Percentiles rank a stretch among this genome's conserved stretches.
Evolutionary conservation across 1,284 basidiomycete species (phyloP).

Genomic region (Amylostereum areolatum): DNA sequence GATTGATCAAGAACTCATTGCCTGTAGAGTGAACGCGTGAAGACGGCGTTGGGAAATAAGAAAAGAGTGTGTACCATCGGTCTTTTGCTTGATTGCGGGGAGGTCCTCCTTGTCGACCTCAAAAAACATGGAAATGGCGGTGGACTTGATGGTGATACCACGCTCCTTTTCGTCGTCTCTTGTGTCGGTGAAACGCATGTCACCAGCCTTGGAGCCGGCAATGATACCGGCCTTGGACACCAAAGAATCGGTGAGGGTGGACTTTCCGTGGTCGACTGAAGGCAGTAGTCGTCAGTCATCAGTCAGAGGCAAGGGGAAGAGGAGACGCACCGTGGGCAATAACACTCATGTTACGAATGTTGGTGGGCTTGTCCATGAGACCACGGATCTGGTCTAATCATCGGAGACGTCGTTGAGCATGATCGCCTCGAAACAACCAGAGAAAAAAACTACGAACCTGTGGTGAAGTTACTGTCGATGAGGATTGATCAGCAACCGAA

Average conservation of each 20-base stretch:
- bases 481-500: slow-evolving; percentile 28
- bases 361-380: slow-evolving; percentile 88
- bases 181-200: slow-evolving; percentile 97
- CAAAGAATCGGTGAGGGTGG: slow-evolving; percentile 97
- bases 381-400: slow-evolving; percentile 77
- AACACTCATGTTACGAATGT: slow-evolving; percentile 99
- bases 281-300: background rate
- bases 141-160: slow-evolving; percentile 99
- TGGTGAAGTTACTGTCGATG: slow-evolving; percentile 73
- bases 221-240: slow-evolving; percentile 99
- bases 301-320: slow-evolving; percentile 2
- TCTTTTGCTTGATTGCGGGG: slow-evolving; percentile 87
- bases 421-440: background rate
- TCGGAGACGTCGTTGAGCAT: slow-evolving; percentile 8
- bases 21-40: slow-evolving; percentile 38
- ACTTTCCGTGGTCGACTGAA: slow-evolving; percentile 99
- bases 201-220: slow-evolving; percentile 91
- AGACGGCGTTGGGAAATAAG: slow-evolving; percentile 17
- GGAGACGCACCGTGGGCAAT: slow-evolving; percentile 80
- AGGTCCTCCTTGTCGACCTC: slow-evolving; percentile 90
- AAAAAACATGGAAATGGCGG: slow-evolving; percentile 99
- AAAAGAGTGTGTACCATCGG: slow-evolving; percentile 51
- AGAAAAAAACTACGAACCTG: slow-evolving; percentile 48
- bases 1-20: slow-evolving; percentile 98
- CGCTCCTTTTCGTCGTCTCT: slow-evolving; percentile 99